phyloP scores from a whole-genome alignment of 225 moss, liverwort and hornwort genomes.

The Bryoerythrophyllum caledonicum region DNA sequence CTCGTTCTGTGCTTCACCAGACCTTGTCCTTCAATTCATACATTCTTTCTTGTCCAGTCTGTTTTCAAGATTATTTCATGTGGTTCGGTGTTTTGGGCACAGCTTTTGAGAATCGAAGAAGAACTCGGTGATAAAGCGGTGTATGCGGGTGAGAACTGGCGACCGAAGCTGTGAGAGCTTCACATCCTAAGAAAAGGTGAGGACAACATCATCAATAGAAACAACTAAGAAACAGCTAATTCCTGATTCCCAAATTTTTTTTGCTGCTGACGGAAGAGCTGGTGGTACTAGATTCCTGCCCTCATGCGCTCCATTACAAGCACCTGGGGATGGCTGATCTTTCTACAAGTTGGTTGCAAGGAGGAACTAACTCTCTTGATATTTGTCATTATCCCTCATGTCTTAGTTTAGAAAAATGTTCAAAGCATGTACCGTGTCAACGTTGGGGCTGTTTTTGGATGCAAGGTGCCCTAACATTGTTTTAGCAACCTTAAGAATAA shows the following conservation, averaged over 20 bases:
- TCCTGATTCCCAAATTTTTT: neutral
- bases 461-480: no score
- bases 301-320: conserved; percentile 56
- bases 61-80: neutral
- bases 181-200: neutral
- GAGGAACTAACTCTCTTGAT: conserved; percentile 19
- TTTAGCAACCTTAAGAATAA: no score
- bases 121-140: conserved; percentile 94
- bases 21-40: neutral
- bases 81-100: conserved; percentile 28
- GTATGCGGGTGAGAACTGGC: conserved; percentile 92
- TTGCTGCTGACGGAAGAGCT: conserved; percentile 24
- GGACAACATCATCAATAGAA: conserved; percentile 7
- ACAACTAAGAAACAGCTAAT: conserved; percentile 20
- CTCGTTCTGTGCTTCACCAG: neutral
- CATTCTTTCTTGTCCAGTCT: conserved; percentile 4
- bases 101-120: conserved; percentile 97
- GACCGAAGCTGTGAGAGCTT: conserved; percentile 59
- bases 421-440: no score
- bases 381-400: conserved; percentile 15
- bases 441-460: no score
- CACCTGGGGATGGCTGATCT: conserved; percentile 35
- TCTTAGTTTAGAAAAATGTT: no score
- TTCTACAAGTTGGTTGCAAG: conserved; percentile 12
- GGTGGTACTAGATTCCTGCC: conserved; percentile 26